Percentiles rank a stretch among this genome's conserved stretches.
Conservation (phyloP, 108 stramenopile species). For the Fragilaria crotonensis region DNA sequence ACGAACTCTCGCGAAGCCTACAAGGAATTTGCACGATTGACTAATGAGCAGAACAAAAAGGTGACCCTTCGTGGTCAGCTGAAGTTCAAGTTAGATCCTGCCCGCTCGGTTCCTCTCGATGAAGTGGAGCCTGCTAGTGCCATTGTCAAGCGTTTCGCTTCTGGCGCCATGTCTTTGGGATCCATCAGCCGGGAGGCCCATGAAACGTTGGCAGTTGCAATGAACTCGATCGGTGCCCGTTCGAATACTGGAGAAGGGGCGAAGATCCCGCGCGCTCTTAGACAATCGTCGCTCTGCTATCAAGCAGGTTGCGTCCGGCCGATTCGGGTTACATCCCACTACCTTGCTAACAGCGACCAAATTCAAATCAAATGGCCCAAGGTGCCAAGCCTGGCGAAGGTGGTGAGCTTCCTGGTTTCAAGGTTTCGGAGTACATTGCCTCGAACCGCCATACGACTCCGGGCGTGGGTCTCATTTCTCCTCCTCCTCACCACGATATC, state of each 20-base stretch:
- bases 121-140: constrained; percentile 86
- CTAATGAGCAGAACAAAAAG: constrained; percentile 82
- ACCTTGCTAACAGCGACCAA: constrained; percentile 93
- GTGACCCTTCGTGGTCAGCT: constrained; percentile 91
- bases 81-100: constrained; percentile 86
- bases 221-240: constrained; percentile 85
- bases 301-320: constrained; percentile 91
- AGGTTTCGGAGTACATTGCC: constrained; percentile 92
- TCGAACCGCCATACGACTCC: constrained; percentile 87
- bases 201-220: constrained; percentile 89
- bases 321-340: constrained; percentile 95
- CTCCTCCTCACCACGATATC: constrained; percentile 96
- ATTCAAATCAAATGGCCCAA: constrained; percentile 98
- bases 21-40: constrained; percentile 86
- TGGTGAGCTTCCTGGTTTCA: constrained; percentile 92
- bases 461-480: constrained; percentile 92
- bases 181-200: constrained; percentile 92
- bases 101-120: constrained; percentile 72
- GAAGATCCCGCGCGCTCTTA: constrained; percentile 82
- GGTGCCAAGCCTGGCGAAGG: constrained; percentile 97
- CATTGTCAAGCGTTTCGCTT: constrained; percentile 92
- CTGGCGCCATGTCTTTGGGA: constrained; percentile 93
- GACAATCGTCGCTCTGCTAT: constrained; percentile 89
- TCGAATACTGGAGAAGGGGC: constrained; percentile 95
- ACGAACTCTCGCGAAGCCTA: constrained; percentile 91